Evolutionary conservation across 306 rosid species (phyloP).

Genomic region (Rosa lucieae): DNA sequence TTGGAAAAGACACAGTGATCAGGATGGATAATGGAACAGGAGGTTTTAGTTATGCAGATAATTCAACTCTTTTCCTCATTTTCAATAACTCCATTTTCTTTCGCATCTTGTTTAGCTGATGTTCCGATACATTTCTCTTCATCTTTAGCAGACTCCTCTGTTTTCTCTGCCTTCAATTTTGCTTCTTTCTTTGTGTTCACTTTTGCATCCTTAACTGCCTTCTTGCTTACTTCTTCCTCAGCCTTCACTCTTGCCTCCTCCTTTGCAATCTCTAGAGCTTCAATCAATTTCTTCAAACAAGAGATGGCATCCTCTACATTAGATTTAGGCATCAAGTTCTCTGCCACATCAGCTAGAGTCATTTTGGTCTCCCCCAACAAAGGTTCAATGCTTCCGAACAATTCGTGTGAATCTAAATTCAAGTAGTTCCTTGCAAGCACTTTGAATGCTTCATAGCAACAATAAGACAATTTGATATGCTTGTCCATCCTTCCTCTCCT

Average conservation of each 20-base stretch:
- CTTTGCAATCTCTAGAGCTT: constrained; percentile 45
- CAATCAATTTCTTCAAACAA: constrained; percentile 49
- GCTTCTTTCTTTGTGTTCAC: constrained; percentile 13
- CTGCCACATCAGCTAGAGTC: constrained; percentile 74
- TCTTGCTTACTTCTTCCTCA: constrained; percentile 31
- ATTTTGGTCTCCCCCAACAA: constrained; percentile 42
- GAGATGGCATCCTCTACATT: constrained; percentile 28
- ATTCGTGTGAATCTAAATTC: constrained; percentile 39
- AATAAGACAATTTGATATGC: constrained; percentile 63
- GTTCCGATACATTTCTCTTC: constrained; percentile 10
- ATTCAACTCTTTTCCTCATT: not conserved
- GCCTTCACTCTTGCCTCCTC: constrained; percentile 37
- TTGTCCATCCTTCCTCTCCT: constrained; percentile 78
- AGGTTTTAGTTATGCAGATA: not conserved
- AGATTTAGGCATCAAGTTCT: constrained; percentile 66
- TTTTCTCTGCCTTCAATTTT: not conserved
- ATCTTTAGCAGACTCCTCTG: not conserved
- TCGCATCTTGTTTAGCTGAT: not conserved
- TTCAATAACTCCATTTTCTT: constrained; percentile 1
- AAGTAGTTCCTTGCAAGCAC: constrained; percentile 62
- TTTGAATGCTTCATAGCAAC: constrained; percentile 64
- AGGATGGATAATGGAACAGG: not conserved
- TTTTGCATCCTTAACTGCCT: constrained; percentile 23
- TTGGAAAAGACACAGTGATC: not conserved
- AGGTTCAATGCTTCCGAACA: constrained; percentile 31